phyloP scores from a whole-genome alignment of 2,329 filamentous ascomycete genomes.

The Phymatotrichopsis omnivora region DNA sequence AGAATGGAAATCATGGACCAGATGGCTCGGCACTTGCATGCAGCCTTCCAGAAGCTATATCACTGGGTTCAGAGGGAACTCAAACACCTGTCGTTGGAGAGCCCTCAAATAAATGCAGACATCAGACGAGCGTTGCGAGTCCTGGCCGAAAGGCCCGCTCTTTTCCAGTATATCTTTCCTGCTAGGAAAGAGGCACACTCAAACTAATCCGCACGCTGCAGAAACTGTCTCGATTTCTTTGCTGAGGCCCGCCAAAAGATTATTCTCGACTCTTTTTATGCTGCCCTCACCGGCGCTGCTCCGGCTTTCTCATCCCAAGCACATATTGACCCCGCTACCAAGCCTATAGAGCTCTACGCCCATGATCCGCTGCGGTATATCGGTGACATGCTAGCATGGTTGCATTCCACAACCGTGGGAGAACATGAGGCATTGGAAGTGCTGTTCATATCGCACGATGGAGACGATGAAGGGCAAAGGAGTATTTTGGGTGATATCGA shows the following conservation, averaged over 20 bases:
- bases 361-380: constrained; percentile 88
- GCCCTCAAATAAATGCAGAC: constrained; percentile 77
- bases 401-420: constrained; percentile 85
- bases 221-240: constrained; percentile 80
- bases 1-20: constrained; percentile 88
- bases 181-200: no score
- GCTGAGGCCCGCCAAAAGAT: constrained; percentile 80
- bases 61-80: constrained; percentile 92
- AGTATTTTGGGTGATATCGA: constrained; percentile 67
- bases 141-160: constrained; percentile 73
- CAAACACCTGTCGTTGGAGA: constrained; percentile 83
- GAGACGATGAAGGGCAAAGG: constrained; percentile 43
- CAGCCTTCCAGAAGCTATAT: constrained; percentile 90
- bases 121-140: constrained; percentile 77
- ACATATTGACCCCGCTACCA: constrained; percentile 49
- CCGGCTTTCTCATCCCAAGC: constrained; percentile 12
- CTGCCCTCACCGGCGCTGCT: constrained; percentile 64
- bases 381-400: constrained; percentile 96
- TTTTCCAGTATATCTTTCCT: constrained; percentile 54
- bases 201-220: no score
- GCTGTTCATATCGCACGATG: constrained; percentile 80
- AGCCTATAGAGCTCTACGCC: constrained; percentile 87
- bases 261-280: constrained; percentile 79
- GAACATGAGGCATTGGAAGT: constrained; percentile 87
- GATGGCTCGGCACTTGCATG: constrained; percentile 74